Percentiles rank a stretch among this genome's conserved stretches.
These are phyloP conservation scores for Allium cepa DNA, from an alignment of 106 monocot genomes.

Conservation along the genomic window DNA sequence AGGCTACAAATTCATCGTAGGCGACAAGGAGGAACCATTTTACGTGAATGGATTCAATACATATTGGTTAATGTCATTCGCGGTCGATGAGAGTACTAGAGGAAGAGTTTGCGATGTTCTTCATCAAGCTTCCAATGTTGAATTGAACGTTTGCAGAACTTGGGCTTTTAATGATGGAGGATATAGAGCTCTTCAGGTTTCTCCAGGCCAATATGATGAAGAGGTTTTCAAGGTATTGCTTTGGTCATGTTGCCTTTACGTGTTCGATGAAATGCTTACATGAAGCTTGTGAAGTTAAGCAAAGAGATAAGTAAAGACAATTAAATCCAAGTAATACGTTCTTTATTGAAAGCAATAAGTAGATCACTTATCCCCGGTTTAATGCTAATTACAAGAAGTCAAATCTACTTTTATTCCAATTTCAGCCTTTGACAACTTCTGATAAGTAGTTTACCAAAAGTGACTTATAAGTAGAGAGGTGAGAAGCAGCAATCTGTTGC, in stretches of 20 bases:
- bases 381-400: too few relatives aligned
- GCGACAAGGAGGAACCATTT: constrained; percentile 32
- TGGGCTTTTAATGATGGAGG: constrained; percentile 89
- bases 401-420: too few relatives aligned
- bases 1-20: constrained; percentile 32
- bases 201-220: constrained; percentile 65
- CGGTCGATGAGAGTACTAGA: constrained; percentile 39
- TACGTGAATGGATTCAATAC: constrained; percentile 82
- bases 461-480: too few relatives aligned
- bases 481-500: too few relatives aligned
- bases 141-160: constrained; percentile 73
- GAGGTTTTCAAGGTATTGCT: constrained; percentile 63
- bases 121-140: constrained; percentile 31
- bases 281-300: background rate
- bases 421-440: too few relatives aligned
- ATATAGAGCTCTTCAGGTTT: constrained; percentile 61
- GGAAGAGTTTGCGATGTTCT: constrained; percentile 52
- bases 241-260: background rate
- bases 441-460: too few relatives aligned
- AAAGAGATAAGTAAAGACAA: too few relatives aligned
- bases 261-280: background rate
- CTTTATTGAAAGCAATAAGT: too few relatives aligned
- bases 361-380: too few relatives aligned
- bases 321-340: too few relatives aligned
- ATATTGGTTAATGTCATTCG: constrained; percentile 86